phyloP scores from a whole-genome alignment of 345 rosid genomes.

The Gossypium raimondii region DNA sequence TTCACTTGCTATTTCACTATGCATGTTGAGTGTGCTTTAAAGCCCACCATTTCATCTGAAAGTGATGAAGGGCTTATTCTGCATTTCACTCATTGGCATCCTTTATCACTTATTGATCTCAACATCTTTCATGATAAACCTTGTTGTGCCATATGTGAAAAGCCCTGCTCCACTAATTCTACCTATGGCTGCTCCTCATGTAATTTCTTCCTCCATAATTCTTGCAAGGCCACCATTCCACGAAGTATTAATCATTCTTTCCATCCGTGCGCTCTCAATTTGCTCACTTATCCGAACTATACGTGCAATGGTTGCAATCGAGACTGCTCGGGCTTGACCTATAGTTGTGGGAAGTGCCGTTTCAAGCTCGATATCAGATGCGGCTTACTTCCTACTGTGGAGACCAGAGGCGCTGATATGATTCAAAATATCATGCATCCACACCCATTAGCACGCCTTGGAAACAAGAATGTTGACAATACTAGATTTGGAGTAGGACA shows the following conservation, averaged over 20 bases:
- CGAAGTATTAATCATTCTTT: neutral
- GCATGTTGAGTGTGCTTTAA: neutral
- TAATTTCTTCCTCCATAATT: neutral
- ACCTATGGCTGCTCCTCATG: conserved; percentile 4
- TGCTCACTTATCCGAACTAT: neutral
- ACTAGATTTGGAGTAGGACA: too few species aligned
- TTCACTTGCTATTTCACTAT: neutral
- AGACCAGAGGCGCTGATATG: too few species aligned
- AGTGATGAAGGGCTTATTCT: neutral
- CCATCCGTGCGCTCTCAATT: conserved; percentile 9
- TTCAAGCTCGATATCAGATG: too few species aligned
- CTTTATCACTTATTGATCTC: neutral
- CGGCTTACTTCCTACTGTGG: too few species aligned
- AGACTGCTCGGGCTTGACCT: too few species aligned
- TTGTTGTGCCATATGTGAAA: conserved; percentile 9
- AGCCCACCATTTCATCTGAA: neutral
- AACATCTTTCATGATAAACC: neutral
- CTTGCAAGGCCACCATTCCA: conserved; percentile 8
- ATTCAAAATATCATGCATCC: too few species aligned
- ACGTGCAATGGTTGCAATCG: too few species aligned
- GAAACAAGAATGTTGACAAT: too few species aligned
- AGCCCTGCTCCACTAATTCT: neutral
- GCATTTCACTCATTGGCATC: conserved; percentile 13
- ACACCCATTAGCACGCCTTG: too few species aligned
- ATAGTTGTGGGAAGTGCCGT: too few species aligned